Percentiles rank a stretch among this genome's conserved stretches.
phyloP scores from a whole-genome alignment of 169 alveolate genomes.

The Cryptosporidium canis region DNA sequence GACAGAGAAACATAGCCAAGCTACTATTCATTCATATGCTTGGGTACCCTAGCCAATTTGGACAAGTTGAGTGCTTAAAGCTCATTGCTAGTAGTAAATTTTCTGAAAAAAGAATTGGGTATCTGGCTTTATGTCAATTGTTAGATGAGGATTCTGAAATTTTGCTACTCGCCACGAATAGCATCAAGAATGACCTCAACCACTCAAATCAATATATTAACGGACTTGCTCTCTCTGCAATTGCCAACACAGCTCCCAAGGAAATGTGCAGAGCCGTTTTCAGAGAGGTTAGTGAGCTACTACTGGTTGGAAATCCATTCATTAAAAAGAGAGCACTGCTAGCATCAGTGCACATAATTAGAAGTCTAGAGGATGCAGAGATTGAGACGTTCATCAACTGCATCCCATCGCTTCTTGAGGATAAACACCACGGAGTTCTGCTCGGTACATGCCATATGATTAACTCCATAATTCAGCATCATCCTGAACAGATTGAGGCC shows the following conservation, averaged over 20 bases:
- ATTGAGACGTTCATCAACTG: constrained; percentile 87
- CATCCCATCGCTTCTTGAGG: constrained; percentile 90
- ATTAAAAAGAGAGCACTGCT: constrained; percentile 95
- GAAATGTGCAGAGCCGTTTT: constrained; percentile 97
- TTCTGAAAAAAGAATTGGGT: constrained; percentile 96
- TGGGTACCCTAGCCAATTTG: constrained; percentile 96
- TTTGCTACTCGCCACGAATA: constrained; percentile 96
- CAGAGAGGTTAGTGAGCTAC: constrained; percentile 89
- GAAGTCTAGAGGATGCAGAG: constrained; percentile 75
- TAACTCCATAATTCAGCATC: constrained; percentile 89
- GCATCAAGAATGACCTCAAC: constrained; percentile 96
- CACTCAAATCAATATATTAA: constrained; percentile 91
- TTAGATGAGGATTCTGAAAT: constrained; percentile 97
- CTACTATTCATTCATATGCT: constrained; percentile 95
- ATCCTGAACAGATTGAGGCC: constrained; percentile 82
- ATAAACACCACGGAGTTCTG: constrained; percentile 96
- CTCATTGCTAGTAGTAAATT: constrained; percentile 94
- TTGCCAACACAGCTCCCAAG: constrained; percentile 96
- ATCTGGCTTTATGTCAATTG: constrained; percentile 95
- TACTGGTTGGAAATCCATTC: constrained; percentile 92
- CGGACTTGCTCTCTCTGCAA: constrained; percentile 97
- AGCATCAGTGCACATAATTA: constrained; percentile 86
- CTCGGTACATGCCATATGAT: constrained; percentile 91
- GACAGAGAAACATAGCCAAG: constrained; percentile 97
- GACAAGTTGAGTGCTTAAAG: constrained; percentile 97